Evolutionary conservation across 1,139 yeast species (phyloP), one percentile per base, ranked within the genome.

Genomic region (Candida mesenterica): DNA sequence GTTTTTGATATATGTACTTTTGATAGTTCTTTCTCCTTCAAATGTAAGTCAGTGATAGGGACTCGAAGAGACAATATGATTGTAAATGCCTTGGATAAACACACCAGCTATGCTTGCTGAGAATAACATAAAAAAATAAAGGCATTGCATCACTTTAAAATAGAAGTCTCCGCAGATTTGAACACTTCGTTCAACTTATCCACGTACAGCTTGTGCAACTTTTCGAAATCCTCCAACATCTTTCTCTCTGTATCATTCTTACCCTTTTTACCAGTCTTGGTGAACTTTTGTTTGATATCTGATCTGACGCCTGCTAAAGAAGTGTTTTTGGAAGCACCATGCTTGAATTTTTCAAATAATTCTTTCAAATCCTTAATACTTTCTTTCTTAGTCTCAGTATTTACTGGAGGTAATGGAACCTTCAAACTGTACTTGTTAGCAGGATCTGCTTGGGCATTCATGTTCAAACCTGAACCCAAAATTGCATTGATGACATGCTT

Each of bases 391-490:
- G 82, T 66, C 41, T 85, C 95, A 3, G 82, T 73, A 6, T 90
- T 82, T 19, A 81, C 72, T 15, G 88, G 82, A 22, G 95, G 95
- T 40, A 88, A 65, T 1, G 88, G 78, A 8, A 88, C 81, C 46
- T 78, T 81, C 52, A 90, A 65, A 25, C 82, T 72, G 56, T 85
- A 95, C 33, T 79, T 79, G 52, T 83, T 85, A 36, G 76, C 63
- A 2, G 86, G 77, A 44, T 87, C 90, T 17, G 70, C 68, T 50
- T 83, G 89, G 1, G 97, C 95, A 41, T 83, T 87, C 66, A 90
- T 62, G 49, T 86, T 85, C 54, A 87, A 61, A 9, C 76, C 77
- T 0, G 90, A 70, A 2, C 76, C 82, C 42, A 88, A 58, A 27
- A 90, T 79, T 0, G 89, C 72, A 41, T 87, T 79, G 31, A 83